A percentile compares a stretch with the other conserved stretches of the same genome.
These are phyloP conservation scores for Canavalia ensiformis DNA, from an alignment of 306 rosid species.

Conservation along the genomic window DNA sequence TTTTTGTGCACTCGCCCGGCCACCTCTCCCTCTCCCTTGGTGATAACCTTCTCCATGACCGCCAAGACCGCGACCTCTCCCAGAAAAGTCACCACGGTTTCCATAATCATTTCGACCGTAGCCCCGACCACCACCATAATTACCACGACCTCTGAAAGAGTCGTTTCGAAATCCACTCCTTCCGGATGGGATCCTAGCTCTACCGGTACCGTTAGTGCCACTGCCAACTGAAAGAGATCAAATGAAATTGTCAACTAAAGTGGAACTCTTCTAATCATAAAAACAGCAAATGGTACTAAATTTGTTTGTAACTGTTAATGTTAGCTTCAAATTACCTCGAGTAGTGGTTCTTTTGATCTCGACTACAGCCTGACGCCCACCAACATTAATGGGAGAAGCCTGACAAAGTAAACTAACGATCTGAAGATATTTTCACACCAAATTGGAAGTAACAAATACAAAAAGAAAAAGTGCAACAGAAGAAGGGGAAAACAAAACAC, in stretches of 20 bases:
- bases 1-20: conserved; percentile 55
- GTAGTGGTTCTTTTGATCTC: conserved; percentile 74
- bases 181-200: conserved; percentile 61
- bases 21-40: conserved; percentile 72
- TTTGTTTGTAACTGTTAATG: not conserved
- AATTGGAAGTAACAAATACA: not conserved
- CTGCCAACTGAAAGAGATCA: conserved; percentile 60
- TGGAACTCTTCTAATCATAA: conserved; percentile 30
- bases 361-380: conserved; percentile 63
- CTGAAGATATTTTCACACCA: not conserved
- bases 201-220: conserved; percentile 49
- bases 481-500: conserved; percentile 3
- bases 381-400: conserved; percentile 72
- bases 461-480: not conserved
- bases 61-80: conserved; percentile 58
- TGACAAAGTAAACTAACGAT: conserved; percentile 48
- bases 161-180: conserved; percentile 68
- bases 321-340: conserved; percentile 63
- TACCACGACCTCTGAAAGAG: conserved; percentile 69
- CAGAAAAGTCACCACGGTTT: conserved; percentile 62
- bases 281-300: conserved; percentile 12
- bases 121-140: conserved; percentile 59
- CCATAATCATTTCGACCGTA: conserved; percentile 63
- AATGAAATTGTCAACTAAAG: conserved; percentile 29
- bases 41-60: conserved; percentile 60